Conservation (phyloP, 2,329 filamentous ascomycete species). For the Orbilia ellipsospora region DNA sequence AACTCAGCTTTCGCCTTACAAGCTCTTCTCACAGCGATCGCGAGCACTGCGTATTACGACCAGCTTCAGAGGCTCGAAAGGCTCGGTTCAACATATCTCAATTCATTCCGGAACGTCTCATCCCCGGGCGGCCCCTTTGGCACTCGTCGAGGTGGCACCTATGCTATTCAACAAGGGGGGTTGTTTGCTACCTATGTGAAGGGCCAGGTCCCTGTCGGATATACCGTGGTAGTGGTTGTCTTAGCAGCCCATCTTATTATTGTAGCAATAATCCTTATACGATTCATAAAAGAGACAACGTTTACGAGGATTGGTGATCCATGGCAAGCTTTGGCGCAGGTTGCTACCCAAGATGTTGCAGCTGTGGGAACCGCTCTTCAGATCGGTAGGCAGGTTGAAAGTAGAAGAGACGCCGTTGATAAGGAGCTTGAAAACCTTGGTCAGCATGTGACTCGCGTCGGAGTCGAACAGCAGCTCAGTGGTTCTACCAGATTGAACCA, state of each 20-base stretch:
- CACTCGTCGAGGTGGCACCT: constrained; percentile 11
- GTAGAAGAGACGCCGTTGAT: constrained; percentile 6
- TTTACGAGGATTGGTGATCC: constrained; percentile 39
- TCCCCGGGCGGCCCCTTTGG: constrained; percentile 35
- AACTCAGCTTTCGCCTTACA: constrained; percentile 22
- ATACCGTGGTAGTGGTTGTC: constrained; percentile 11
- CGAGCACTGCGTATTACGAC: constrained; percentile 19
- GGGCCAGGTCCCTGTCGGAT: constrained; percentile 13
- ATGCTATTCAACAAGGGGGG: background rate
- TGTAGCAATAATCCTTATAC: constrained; percentile 7
- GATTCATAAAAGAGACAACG: constrained; percentile 18
- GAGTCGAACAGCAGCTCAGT: background rate
- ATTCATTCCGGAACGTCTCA: constrained; percentile 20
- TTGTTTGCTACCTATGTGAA: background rate
- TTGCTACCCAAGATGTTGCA: constrained; percentile 17
- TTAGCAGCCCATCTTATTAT: constrained; percentile 29
- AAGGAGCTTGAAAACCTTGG: constrained; percentile 20
- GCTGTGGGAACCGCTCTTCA: background rate
- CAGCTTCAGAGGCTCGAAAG: background rate
- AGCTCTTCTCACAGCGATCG: constrained; percentile 21
- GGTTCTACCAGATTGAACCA: too few relatives aligned
- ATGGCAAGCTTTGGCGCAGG: constrained; percentile 40
- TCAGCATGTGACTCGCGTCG: constrained; percentile 6
- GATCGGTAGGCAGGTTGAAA: background rate
- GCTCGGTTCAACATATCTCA: background rate